Percentiles rank a stretch among this genome's conserved stretches.
Evolutionary conservation across 805 yeast species (phyloP).

Genomic region (Ogataea methanolica): DNA sequence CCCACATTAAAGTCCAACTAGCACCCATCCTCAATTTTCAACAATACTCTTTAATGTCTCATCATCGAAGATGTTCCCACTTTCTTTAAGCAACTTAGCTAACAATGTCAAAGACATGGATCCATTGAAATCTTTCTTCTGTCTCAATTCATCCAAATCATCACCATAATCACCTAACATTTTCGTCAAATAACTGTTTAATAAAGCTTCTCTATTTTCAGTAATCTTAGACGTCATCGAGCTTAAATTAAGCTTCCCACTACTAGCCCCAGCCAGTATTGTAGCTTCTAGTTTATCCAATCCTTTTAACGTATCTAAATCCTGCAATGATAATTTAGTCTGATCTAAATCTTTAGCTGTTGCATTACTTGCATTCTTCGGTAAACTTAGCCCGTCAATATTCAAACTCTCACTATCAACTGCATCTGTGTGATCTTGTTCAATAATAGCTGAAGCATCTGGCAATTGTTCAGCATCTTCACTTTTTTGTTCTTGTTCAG

Average conservation of each 20-base stretch:
- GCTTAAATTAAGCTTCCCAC: slow-evolving; percentile 22
- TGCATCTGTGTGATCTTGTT: slow-evolving; percentile 9
- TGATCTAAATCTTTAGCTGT: slow-evolving; percentile 12
- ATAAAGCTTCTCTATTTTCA: slow-evolving; percentile 34
- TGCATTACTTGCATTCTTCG: slow-evolving; percentile 9
- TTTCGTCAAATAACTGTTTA: slow-evolving; percentile 46
- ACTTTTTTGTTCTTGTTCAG: slow-evolving; percentile 21
- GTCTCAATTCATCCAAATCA: slow-evolving; percentile 55
- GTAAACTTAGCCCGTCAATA: slow-evolving; percentile 17
- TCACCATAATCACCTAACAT: slow-evolving; percentile 58
- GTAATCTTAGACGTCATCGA: slow-evolving; percentile 27
- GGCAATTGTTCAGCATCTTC: slow-evolving; percentile 6
- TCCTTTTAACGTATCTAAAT: slow-evolving; percentile 3
- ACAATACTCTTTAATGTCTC: slow-evolving; percentile 35
- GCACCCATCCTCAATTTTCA: slow-evolving; percentile 1
- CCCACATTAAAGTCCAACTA: background rate
- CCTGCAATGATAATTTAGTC: slow-evolving; percentile 8
- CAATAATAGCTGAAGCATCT: background rate
- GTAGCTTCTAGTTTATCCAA: slow-evolving; percentile 4
- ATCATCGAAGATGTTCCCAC: slow-evolving; percentile 54
- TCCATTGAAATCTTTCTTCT: slow-evolving; percentile 55
- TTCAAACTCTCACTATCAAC: slow-evolving; percentile 21
- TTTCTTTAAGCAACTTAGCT: slow-evolving; percentile 55
- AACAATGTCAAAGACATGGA: slow-evolving; percentile 50
- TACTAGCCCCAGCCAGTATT: slow-evolving; percentile 1